Conservation (phyloP, 2,329 filamentous ascomycete genomes). For the Alternaria triticimaculans region DNA sequence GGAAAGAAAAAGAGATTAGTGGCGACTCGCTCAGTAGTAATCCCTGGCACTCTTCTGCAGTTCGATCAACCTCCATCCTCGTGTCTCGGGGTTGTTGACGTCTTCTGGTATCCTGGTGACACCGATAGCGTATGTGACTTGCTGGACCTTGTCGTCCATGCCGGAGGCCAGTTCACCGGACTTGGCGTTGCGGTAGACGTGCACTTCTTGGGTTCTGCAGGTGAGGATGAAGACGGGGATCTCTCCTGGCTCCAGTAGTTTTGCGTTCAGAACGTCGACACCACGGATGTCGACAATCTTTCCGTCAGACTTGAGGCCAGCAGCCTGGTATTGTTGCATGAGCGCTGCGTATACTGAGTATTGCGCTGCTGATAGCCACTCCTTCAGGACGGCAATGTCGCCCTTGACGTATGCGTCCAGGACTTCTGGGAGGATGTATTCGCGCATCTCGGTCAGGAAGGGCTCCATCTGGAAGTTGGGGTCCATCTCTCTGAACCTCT, state of each 20-base stretch:
- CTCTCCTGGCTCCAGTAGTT: conserved; percentile 83
- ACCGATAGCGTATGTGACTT: conserved; percentile 97
- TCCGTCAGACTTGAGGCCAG: conserved; percentile 92
- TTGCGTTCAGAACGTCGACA: conserved; percentile 84
- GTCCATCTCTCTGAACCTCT: conserved; percentile 96
- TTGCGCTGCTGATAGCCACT: conserved; percentile 96
- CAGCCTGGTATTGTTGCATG: conserved; percentile 92
- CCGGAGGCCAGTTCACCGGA: conserved; percentile 87
- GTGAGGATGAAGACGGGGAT: conserved; percentile 97
- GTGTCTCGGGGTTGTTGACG: conserved; percentile 94
- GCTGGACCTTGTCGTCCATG: conserved; percentile 98
- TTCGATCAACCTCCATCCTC: conserved; percentile 97
- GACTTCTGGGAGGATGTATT: conserved; percentile 97
- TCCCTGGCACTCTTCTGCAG: conserved; percentile 98
- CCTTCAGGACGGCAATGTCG: conserved; percentile 85
- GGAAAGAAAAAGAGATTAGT: conserved; percentile 1
- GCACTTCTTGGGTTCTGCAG: conserved; percentile 95
- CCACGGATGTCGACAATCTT: conserved; percentile 93
- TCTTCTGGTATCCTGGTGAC: conserved; percentile 94
- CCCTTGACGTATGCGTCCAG: conserved; percentile 98
- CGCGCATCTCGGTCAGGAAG: conserved; percentile 92
- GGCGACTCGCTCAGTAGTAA: conserved; percentile 66
- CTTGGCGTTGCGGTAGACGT: conserved; percentile 94
- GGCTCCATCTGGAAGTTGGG: conserved; percentile 93
- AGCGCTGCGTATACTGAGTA: conserved; percentile 97